Conservation (phyloP, 139 green algal genomes). For the Ostreobium quekettii region DNA sequence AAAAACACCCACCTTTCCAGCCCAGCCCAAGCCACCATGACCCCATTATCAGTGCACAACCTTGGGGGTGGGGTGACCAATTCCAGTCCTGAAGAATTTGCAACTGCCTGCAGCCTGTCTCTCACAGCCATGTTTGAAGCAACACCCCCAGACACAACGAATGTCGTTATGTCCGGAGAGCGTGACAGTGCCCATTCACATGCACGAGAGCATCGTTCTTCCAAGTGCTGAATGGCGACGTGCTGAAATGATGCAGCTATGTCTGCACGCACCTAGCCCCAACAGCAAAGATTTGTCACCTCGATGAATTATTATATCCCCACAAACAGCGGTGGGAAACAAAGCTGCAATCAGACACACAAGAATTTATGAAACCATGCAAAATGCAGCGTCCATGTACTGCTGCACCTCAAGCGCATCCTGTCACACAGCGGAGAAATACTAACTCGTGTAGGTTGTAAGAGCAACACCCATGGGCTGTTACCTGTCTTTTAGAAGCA, state of each 20-base stretch:
- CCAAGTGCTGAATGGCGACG: slow-evolving; percentile 78
- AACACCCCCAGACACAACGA: slow-evolving; percentile 93
- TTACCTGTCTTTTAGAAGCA: background rate
- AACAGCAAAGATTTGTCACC: background rate
- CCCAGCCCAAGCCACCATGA: slow-evolving; percentile 96
- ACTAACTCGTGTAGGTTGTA: too few species aligned
- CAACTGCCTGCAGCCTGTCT: slow-evolving; percentile 39
- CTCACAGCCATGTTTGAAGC: slow-evolving; percentile 78
- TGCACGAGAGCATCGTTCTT: slow-evolving; percentile 44
- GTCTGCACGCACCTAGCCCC: slow-evolving; percentile 56
- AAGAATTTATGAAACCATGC: background rate
- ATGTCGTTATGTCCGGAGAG: slow-evolving; percentile 22
- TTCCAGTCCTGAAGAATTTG: slow-evolving; percentile 36
- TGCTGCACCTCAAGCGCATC: background rate
- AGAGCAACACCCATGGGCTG: background rate
- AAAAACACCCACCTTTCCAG: slow-evolving; percentile 54
- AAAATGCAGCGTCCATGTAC: background rate
- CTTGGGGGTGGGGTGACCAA: slow-evolving; percentile 69
- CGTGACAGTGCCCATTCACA: background rate
- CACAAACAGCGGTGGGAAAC: background rate
- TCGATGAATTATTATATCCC: background rate
- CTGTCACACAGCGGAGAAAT: background rate
- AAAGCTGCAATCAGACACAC: background rate
- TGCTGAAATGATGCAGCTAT: slow-evolving; percentile 90
- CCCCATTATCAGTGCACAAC: slow-evolving; percentile 95